Conservation (phyloP, 352 stramenopile genomes). For the Phytophthora citricola region DNA sequence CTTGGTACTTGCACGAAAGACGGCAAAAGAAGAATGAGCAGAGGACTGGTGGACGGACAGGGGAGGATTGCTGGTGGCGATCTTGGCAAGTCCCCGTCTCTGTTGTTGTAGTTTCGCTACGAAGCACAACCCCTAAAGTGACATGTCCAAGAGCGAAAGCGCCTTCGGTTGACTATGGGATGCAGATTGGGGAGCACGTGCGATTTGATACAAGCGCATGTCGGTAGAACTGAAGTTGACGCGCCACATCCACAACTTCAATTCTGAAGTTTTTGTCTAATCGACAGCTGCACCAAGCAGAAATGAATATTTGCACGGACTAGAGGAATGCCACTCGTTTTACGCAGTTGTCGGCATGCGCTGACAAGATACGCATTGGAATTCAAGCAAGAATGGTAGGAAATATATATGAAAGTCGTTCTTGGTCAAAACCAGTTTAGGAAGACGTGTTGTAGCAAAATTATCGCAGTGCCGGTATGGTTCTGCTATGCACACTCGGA, state of each 20-base stretch:
- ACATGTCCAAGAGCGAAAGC: constrained; percentile 24
- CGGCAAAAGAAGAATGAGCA: constrained; percentile 23
- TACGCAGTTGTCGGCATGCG: neutral
- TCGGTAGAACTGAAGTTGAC: constrained; percentile 12
- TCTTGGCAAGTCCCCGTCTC: constrained; percentile 6
- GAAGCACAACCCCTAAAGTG: constrained; percentile 18
- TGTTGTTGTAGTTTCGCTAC: constrained; percentile 23
- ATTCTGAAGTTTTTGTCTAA: constrained; percentile 38
- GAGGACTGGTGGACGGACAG: neutral
- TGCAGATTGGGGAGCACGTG: neutral
- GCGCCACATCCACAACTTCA: constrained; percentile 21
- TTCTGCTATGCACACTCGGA: neutral
- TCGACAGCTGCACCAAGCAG: constrained; percentile 22
- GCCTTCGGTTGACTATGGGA: neutral
- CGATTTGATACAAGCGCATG: constrained; percentile 1
- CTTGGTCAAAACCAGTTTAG: too few relatives aligned
- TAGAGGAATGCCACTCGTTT: neutral
- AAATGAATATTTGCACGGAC: constrained; percentile 5
- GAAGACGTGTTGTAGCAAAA: too few relatives aligned
- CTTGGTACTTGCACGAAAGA: constrained; percentile 12
- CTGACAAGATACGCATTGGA: neutral
- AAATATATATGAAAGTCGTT: neutral
- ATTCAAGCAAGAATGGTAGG: neutral
- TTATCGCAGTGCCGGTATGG: neutral
- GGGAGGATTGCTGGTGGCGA: constrained; percentile 8